Evolutionary conservation across 345 rosid species (phyloP), one percentile per base, ranked within the genome.

Genomic region (Mercurialis annua): DNA sequence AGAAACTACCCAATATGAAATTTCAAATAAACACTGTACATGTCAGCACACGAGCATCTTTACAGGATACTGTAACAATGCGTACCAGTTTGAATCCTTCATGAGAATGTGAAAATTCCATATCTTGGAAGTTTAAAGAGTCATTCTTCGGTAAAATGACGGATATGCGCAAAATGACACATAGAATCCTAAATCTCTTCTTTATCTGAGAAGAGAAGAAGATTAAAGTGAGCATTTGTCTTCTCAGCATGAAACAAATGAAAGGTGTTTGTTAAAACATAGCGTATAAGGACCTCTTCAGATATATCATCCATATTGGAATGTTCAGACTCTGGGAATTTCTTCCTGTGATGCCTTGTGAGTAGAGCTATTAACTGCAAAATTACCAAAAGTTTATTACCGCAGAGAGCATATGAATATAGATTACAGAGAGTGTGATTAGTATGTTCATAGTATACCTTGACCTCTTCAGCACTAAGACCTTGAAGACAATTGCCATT

Each of bases 281-380:
- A 53, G 23, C 29, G 72, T 50, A 69, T 51, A n/a, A 11, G 60
- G 15, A 89, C 91, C 82, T 83, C 73, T 66, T 74, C 81, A 57
- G 79, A 43, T 31, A 82, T 76, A 48, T 69, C 73, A 64, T 69
- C 69, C 61, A 82, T 51, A 36, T 83, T 79, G 64, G 67, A 51
- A 62, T 62, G 71, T 55, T 73, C 74, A 58, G 72, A 70, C 72
- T 82, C 78, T 9, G 88, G 95, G 67, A 83, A 80, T 68, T 86
- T 89, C 74, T 86, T 89, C 72, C 92, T 73, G 59, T 89, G 92
- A 79, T 84, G 78, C 80, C 80, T 83, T 51, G 81, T 70, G 43
- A 89, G 92, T 53, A 85, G 51, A 17, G 90, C 90, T 65, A 89
- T 82, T 70, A 87, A 58, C 96, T 89, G 77, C 34, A 78, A 68